phyloP scores from a whole-genome alignment of 768 basidiomycete genomes.

The Leccinum sublutescens region DNA sequence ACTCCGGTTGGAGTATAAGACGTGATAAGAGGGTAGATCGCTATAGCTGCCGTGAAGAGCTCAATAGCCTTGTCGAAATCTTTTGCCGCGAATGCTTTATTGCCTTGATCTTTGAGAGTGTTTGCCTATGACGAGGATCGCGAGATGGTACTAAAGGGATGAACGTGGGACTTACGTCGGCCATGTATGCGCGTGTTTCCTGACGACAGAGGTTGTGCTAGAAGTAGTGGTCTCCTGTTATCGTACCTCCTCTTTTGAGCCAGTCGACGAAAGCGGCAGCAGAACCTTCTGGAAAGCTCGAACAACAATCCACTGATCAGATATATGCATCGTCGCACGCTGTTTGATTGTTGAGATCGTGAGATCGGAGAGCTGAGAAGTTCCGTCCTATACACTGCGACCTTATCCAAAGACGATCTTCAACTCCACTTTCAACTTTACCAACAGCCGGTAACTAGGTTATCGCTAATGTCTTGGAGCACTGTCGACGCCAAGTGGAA shows the following conservation, averaged over 20 bases:
- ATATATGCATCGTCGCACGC: not conserved
- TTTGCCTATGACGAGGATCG: slow-evolving; percentile 40
- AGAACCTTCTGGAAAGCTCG: slow-evolving; percentile 36
- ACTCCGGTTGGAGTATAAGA: slow-evolving; percentile 90
- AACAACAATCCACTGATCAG: not conserved
- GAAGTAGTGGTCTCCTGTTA: not conserved
- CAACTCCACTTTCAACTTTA: no score
- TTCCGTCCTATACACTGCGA: not conserved
- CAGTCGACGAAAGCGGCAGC: not conserved
- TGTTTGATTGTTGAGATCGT: not conserved
- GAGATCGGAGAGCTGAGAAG: not conserved
- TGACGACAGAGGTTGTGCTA: not conserved
- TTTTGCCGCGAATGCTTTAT: slow-evolving; percentile 94
- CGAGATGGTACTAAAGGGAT: not conserved
- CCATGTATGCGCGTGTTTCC: slow-evolving; percentile 11
- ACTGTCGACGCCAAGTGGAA: not conserved
- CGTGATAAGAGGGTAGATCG: slow-evolving; percentile 75
- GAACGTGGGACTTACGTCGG: slow-evolving; percentile 32
- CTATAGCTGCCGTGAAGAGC: slow-evolving; percentile 79
- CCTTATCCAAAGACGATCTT: not conserved
- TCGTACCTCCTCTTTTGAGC: slow-evolving; percentile 16
- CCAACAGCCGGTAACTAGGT: no score
- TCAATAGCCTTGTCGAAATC: slow-evolving; percentile 88
- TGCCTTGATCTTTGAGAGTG: slow-evolving; percentile 86
- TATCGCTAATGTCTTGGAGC: not conserved